Evolutionary conservation across 768 basidiomycete species (phyloP), one percentile per base, ranked within the genome.

Genomic region (Mycena sanguinolenta): DNA sequence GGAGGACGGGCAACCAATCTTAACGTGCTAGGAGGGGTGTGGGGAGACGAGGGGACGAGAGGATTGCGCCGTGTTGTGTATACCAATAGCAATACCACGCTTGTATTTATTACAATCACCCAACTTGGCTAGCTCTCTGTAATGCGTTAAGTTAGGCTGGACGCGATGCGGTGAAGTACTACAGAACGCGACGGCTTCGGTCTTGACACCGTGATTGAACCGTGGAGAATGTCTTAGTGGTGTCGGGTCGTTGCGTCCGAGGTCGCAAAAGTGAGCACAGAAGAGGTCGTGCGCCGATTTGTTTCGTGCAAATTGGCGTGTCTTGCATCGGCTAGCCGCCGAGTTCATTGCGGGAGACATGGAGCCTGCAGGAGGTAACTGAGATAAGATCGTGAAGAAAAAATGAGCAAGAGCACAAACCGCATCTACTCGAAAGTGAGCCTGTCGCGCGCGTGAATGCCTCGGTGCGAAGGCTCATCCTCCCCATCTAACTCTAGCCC

Each of bases 401-500:
- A n/a, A 13, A 50, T 50, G 49, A 50, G 49, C 49, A 50, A 23
- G 25, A 13, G n/a, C 60, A 34, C 49, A 62, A 34, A 1, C 30
- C 19, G 19, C 23, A 36, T 21, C 25, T 30, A 67, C 17, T 67
- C 68, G 32, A 70, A 65, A 1, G 52, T 53, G 52, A 65, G 52
- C 21, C 28, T 55, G 34, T 70, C 69, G 36, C 58, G 58, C 28
- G 49, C 0, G 42, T 64, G 46, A 50, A 69, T 53, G 23, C 68
- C 68, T 21, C 63, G 36, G 17, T 49, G 34, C 38, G 14, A 54
- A 14, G 3, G 19, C 21, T 21, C 53, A 21, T 32, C 28, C 32
- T 34, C 53, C 30, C 30, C 58, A 82, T 82, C 59, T 27, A n/a
- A 1, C 16, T 49, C 58, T 46, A 32, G 12, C 50, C 36, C 39